Evolutionary conservation across 768 basidiomycete genomes (phyloP).

Genomic region (Suillus hirtellus): DNA sequence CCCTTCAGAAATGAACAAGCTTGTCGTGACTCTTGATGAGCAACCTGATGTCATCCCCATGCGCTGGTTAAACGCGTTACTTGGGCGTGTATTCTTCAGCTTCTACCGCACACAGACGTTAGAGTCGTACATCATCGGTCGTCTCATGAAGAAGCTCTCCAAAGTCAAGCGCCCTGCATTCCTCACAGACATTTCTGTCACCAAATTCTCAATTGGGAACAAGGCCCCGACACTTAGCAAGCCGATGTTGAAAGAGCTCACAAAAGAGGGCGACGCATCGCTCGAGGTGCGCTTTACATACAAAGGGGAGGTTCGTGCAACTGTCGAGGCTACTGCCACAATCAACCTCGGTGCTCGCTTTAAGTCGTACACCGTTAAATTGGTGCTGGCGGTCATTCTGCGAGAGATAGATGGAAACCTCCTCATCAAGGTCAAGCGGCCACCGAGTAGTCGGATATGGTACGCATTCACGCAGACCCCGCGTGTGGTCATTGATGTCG

Average conservation of each 20-base stretch:
- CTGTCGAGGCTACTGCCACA: slow-evolving; percentile 85
- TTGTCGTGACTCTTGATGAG: slow-evolving; percentile 85
- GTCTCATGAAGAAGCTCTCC: slow-evolving; percentile 90
- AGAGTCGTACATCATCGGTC: slow-evolving; percentile 82
- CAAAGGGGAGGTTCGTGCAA: slow-evolving; percentile 88
- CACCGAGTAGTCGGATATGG: slow-evolving; percentile 95
- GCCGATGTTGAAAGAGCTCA: slow-evolving; percentile 97
- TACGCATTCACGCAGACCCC: slow-evolving; percentile 88
- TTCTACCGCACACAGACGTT: slow-evolving; percentile 82
- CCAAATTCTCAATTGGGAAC: slow-evolving; percentile 87
- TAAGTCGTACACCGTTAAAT: slow-evolving; percentile 87
- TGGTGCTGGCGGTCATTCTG: slow-evolving; percentile 85
- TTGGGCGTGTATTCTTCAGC: slow-evolving; percentile 92
- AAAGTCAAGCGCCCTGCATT: slow-evolving; percentile 90
- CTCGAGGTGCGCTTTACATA: slow-evolving; percentile 84
- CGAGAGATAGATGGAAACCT: slow-evolving; percentile 91
- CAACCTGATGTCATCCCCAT: slow-evolving; percentile 96
- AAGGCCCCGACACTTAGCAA: slow-evolving; percentile 87
- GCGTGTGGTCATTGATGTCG: slow-evolving; percentile 83
- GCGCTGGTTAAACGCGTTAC: slow-evolving; percentile 94
- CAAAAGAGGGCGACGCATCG: slow-evolving; percentile 89
- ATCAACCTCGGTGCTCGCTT: slow-evolving; percentile 82
- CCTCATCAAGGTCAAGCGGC: slow-evolving; percentile 86
- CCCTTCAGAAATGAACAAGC: slow-evolving; percentile 74
- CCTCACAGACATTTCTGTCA: slow-evolving; percentile 81